Evolutionary conservation across 257 asterid genomes (phyloP).

Genomic region (Solanum chilense): DNA sequence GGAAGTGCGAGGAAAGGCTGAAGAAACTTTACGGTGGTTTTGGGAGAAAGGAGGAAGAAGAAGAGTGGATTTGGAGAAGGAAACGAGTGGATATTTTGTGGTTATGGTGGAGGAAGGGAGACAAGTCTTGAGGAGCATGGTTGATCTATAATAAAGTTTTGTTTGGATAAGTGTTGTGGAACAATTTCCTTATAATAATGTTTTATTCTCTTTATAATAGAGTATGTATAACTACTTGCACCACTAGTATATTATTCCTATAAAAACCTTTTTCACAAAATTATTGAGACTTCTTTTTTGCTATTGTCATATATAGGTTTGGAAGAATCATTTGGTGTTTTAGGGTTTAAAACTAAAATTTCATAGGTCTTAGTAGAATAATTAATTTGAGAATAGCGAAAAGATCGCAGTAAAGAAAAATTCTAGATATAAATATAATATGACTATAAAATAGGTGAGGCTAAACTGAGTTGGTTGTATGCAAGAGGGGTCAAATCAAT

Average conservation of each 20-base stretch:
- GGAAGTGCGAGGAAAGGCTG: constrained; percentile 11
- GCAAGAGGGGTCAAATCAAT: too few relatives aligned
- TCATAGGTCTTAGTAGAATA: too few relatives aligned
- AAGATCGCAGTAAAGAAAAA: rapidly evolving
- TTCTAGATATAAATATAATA: neutral
- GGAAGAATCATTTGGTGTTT: too few relatives aligned
- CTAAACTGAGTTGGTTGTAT: too few relatives aligned
- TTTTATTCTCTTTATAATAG: neutral
- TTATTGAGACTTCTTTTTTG: too few relatives aligned
- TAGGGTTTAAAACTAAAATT: too few relatives aligned
- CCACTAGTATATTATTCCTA: neutral
- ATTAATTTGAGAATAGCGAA: neutral
- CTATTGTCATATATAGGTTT: too few relatives aligned
- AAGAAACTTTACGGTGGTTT: constrained; percentile 5
- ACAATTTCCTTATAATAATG: neutral
- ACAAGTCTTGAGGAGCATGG: constrained; percentile 33
- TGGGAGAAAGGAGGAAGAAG: constrained; percentile 11
- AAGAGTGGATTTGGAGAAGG: constrained; percentile 22
- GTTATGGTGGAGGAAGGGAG: constrained; percentile 26
- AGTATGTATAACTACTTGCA: too few relatives aligned
- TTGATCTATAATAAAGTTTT: neutral
- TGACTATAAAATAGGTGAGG: rapidly evolving
- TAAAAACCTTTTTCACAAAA: too few relatives aligned
- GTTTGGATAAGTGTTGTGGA: neutral
- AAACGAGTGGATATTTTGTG: constrained; percentile 25